Conservation (phyloP, 257 asterid genomes). For the Solanum medicagineum region DNA sequence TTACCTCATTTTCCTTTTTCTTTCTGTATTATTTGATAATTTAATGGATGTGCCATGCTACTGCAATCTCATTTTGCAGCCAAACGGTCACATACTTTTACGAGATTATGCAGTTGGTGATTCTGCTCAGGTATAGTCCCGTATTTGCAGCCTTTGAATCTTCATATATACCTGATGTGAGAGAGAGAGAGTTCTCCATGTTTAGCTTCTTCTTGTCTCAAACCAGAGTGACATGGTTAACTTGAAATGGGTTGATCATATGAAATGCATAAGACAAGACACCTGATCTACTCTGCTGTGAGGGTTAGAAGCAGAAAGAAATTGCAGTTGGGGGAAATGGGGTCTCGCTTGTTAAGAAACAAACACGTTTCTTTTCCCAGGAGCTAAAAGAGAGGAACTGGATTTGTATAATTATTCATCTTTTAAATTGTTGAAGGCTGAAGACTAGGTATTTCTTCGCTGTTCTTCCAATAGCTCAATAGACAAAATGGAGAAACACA, state of each 20-base stretch:
- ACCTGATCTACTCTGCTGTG: not conserved
- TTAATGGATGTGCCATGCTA: not conserved
- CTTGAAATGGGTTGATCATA: not conserved
- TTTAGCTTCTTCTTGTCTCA: not conserved
- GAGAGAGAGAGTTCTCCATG: not conserved
- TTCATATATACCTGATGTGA: not conserved
- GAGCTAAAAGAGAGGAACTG: not conserved
- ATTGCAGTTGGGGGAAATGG: not conserved
- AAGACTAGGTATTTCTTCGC: not conserved
- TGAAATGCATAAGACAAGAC: not conserved
- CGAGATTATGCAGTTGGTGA: conserved; percentile 81
- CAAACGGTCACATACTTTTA: conserved; percentile 61
- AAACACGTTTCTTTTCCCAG: not conserved
- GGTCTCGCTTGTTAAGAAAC: not conserved
- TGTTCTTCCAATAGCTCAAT: not conserved
- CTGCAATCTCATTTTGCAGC: conserved; percentile 31
- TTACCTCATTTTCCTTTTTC: conserved; percentile 1
- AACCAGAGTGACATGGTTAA: not conserved
- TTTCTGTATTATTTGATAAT: not conserved
- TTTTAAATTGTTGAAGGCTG: not conserved
- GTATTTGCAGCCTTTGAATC: not conserved
- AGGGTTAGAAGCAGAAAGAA: not conserved
- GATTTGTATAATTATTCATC: not conserved
- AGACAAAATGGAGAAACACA: not conserved
- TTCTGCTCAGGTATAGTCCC: conserved; percentile 52